Evolutionary conservation across 345 rosid species (phyloP).

Genomic region (Durio zibethinus): DNA sequence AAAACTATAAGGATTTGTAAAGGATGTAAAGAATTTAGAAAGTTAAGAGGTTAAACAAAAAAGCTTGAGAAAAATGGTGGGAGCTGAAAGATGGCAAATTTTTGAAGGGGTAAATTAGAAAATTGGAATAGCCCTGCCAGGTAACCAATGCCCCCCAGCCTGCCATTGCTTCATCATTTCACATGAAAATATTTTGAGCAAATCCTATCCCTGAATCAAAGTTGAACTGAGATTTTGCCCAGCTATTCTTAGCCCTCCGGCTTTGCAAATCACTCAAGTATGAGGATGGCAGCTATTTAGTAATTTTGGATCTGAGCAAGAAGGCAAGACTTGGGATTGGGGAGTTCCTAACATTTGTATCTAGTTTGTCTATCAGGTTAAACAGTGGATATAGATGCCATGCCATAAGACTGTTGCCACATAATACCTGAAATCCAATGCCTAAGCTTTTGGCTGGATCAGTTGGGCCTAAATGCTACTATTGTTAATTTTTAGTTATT

Average conservation of each 20-base stretch:
- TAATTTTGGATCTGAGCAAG: not conserved
- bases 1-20: not conserved
- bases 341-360: not conserved
- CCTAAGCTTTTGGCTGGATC: not conserved
- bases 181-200: not conserved
- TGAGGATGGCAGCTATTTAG: not conserved
- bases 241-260: not conserved
- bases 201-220: not conserved
- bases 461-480: not conserved
- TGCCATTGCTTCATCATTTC: not conserved
- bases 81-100: not conserved
- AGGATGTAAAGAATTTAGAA: not conserved
- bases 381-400: not conserved
- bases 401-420: not conserved
- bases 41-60: not conserved
- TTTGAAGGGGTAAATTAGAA: not conserved
- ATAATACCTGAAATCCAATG: not conserved
- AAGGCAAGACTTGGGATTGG: not conserved
- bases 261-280: not conserved
- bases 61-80: not conserved
- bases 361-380: not conserved
- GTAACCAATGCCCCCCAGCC: not conserved
- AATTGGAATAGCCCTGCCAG: not conserved
- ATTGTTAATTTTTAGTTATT: not conserved
- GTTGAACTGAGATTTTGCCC: not conserved